Conservation (phyloP, 305 asterid species). For the Fraxinus latifolia region DNA sequence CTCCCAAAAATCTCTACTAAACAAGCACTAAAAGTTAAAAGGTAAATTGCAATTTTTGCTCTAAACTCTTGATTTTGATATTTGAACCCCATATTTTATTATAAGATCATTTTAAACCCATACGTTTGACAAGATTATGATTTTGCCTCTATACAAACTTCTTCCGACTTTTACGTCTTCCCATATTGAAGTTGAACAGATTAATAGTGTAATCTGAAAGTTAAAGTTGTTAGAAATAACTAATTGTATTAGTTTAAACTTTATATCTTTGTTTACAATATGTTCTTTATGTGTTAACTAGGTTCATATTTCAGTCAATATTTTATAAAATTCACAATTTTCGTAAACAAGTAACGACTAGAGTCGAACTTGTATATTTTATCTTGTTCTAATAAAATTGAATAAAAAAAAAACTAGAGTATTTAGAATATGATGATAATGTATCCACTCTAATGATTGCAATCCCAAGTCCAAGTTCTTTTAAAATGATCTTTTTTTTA, state of each 20-base stretch:
- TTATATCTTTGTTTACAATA: not conserved
- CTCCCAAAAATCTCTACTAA: no score
- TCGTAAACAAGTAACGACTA: not conserved
- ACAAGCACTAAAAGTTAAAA: not conserved
- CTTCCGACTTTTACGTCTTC: not conserved
- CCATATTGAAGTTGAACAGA: not conserved
- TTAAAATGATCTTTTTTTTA: no score
- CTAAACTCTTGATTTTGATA: not conserved
- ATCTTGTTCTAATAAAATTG: not conserved
- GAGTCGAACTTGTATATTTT: not conserved
- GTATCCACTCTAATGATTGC: not conserved
- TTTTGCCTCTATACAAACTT: not conserved
- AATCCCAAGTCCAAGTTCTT: not conserved
- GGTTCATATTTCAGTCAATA: no score
- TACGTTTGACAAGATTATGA: not conserved
- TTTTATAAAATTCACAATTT: not conserved
- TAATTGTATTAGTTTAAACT: no score
- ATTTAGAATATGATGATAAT: not conserved
- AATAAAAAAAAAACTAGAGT: no score
- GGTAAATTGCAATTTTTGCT: not conserved
- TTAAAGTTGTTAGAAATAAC: not conserved
- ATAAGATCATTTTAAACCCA: not conserved
- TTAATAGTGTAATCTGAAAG: not conserved
- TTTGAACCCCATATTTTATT: not conserved
- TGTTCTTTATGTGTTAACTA: not conserved